Evolutionary conservation across 306 rosid genomes (phyloP), one percentile per base, ranked within the genome.

Genomic region (Trichosanthes truncata): DNA sequence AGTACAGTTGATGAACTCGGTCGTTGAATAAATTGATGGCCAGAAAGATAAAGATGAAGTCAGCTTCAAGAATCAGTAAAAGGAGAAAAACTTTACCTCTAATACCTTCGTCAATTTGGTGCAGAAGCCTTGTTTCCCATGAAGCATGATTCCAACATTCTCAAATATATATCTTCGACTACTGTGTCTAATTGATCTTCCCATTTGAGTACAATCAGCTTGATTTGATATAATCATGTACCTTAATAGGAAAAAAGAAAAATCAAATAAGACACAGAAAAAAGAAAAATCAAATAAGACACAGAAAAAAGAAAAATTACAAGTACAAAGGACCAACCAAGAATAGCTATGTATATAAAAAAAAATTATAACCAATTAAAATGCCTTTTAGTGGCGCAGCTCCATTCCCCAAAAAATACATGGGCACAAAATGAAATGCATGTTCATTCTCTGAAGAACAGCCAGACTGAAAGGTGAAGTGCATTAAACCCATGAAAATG

Each of bases 101-200:
- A 88, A 74, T 82, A 90, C 77, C 43, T 80, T 83, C 52, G 89
- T 83, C 60, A 90, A 86, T 84, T 90, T 94, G 84, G 85, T 85
- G 87, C 89, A 90, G 88, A 94, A 94, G 81, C 87, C 87, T 74
- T 31, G 89, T 84, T 87, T 92, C 52, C 98, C 98, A 68, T 94
- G 89, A 74, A 92, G 97, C 96, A 94, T 85, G 87, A 94, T 74
- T 78, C 98, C 91, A 49, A 89, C 89, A 56, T 82, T 81, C 55
- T 89, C 93, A 82, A 94, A 92, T 53, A 90, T 82, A 84, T 65
- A 84, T 41, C 74, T 84, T 78, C 4, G 79, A 79, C 63, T 79
- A 61, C 76, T 41, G 36, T 66, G 77, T 68, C 31, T 77, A 82
- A 80, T 74, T 73, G 80, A 77, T 82, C 25, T 85, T 77, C 88